Percentiles rank a stretch among this genome's conserved stretches.
These are phyloP conservation scores for Colletotrichum lini DNA, from an alignment of 2,329 filamentous ascomycete genomes.

Conservation along the genomic window DNA sequence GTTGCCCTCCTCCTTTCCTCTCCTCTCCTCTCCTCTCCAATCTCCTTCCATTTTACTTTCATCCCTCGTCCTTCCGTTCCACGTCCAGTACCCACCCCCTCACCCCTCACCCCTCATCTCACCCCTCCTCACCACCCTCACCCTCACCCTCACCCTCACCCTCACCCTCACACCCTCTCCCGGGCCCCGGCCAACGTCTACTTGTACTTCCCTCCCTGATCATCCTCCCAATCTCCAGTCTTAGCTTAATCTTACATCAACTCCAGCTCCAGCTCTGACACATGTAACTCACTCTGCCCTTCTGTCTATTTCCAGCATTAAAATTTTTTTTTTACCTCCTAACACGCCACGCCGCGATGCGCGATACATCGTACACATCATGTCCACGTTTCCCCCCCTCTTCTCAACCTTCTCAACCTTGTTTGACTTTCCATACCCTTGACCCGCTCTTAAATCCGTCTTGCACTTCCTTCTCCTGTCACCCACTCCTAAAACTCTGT, in stretches of 20 bases:
- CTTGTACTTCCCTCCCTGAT: conserved; percentile 6
- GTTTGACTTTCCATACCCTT: neutral
- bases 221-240: conserved; percentile 29
- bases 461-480: conserved; percentile 31
- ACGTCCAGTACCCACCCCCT: neutral
- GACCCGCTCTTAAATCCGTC: conserved; percentile 18
- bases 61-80: neutral
- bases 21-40: neutral
- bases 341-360: conserved; percentile 21
- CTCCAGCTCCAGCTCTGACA: conserved; percentile 2
- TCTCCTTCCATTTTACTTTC: neutral
- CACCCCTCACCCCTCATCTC: too few species aligned
- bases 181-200: neutral
- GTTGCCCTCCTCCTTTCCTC: neutral
- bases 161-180: too few species aligned
- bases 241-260: conserved; percentile 16
- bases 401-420: neutral
- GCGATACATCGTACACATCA: conserved; percentile 33
- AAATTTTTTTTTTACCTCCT: neutral
- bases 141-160: neutral
- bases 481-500: conserved; percentile 16
- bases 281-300: neutral
- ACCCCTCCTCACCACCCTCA: neutral
- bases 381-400: conserved; percentile 7
- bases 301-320: neutral